Base-by-base conservation (phyloP, 2,329 filamentous ascomycete species). In the Cladosporium sp. region DNA sequence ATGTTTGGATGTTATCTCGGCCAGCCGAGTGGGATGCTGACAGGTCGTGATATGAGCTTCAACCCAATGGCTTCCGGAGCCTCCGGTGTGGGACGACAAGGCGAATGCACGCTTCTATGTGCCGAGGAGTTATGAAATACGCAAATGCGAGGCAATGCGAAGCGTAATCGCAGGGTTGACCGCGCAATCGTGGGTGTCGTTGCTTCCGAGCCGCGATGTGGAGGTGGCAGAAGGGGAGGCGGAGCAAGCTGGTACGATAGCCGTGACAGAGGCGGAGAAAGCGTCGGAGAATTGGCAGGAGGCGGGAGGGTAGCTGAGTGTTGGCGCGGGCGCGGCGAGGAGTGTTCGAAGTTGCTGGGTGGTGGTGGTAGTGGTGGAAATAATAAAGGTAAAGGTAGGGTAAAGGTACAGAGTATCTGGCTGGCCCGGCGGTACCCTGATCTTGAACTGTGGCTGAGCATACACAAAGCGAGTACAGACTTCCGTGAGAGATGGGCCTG, bases 1-100 rank as follows among this genome's bases (percentile, higher is more conserved):
- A 69, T 69, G 42, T 44, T n/a, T 58, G 50, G 18, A 20, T 20
- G 47, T 15, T 29, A 34, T 49, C 49, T 29, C 34, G 45, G 48
- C 50, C 50, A 45, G 45, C 47, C 53, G 50, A 52, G 49, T 19
- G 27, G 18, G 27, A 11, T 36, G 45, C 36, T 34, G 18, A 48
- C 45, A 13, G n/a, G 20, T 41, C 39, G 20, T 27, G 12, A 4
- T 11, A 41, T 8, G 15, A 24, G 17, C 17, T 20, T 41, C 9
- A 30, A 20, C 9, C 36, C 44, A 40, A 48, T 48, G 36, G 37
- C 44, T 48, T 48, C 27, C 37, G 30, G 4, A 18, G 27, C 29
- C 27, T 41, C 22, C 29, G 19, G 27, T 13, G 17, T 15, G 22
- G n/a, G 18, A 34, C 7, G 15, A 48, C 13, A 24, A 17, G 24